Evolutionary conservation across 805 yeast genomes (phyloP).

Genomic region (Lachancea nothofagi): DNA sequence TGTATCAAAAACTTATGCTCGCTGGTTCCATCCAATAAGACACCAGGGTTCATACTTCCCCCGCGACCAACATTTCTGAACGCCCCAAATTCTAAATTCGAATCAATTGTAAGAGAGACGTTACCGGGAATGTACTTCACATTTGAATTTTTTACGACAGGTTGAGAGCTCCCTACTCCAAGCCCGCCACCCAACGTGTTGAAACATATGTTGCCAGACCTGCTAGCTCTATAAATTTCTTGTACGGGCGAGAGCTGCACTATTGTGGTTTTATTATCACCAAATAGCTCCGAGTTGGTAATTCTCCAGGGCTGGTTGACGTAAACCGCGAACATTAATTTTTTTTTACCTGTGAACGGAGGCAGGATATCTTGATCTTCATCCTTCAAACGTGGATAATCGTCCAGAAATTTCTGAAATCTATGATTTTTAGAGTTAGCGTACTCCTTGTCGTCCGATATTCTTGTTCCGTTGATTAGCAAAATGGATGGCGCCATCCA

Average conservation of each 20-base stretch:
- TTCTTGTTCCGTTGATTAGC: slow-evolving; percentile 58
- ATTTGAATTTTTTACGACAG: slow-evolving; percentile 42
- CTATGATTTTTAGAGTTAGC: slow-evolving; percentile 31
- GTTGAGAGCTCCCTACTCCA: slow-evolving; percentile 75
- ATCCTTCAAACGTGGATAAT: slow-evolving; percentile 40
- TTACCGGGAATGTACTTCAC: slow-evolving; percentile 61
- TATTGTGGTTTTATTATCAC: slow-evolving; percentile 51
- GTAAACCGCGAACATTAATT: slow-evolving; percentile 57
- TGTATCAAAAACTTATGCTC: slow-evolving; percentile 69
- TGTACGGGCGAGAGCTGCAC: slow-evolving; percentile 65
- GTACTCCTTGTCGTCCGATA: slow-evolving; percentile 30
- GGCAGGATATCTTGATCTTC: slow-evolving; percentile 22
- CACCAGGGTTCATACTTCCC: slow-evolving; percentile 42
- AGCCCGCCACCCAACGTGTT: slow-evolving; percentile 72
- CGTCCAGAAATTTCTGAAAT: slow-evolving; percentile 46
- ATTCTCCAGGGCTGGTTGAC: slow-evolving; percentile 71
- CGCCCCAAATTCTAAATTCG: slow-evolving; percentile 71
- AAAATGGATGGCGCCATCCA: slow-evolving; percentile 87
- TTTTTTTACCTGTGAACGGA: slow-evolving; percentile 31
- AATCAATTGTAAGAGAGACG: slow-evolving; percentile 73
- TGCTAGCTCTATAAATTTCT: slow-evolving; percentile 43
- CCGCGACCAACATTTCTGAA: slow-evolving; percentile 65
- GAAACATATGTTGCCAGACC: slow-evolving; percentile 51
- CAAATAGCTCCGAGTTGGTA: slow-evolving; percentile 68
- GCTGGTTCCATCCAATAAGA: slow-evolving; percentile 29